These are phyloP conservation scores for Leavenworthia alabamica DNA, from an alignment of 345 rosid genomes.

Conservation along the genomic window DNA sequence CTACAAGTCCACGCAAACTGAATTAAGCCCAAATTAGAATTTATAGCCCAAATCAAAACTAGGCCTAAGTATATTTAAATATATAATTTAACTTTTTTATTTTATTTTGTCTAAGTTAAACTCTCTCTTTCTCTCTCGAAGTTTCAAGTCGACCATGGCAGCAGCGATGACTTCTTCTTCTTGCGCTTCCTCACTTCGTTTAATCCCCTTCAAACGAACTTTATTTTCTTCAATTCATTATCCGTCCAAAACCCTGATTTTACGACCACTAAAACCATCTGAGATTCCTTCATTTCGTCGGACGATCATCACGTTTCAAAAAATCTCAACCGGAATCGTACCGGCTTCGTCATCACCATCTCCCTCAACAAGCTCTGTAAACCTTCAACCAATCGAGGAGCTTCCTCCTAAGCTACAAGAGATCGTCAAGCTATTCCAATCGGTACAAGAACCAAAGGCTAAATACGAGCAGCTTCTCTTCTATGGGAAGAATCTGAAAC, in stretches of 20 bases:
- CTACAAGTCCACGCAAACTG: too few relatives aligned
- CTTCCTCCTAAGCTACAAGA: conserved; percentile 88
- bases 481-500: conserved; percentile 65
- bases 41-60: too few relatives aligned
- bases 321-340: conserved; percentile 23
- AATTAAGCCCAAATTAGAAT: too few relatives aligned
- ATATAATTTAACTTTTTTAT: too few relatives aligned
- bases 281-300: conserved; percentile 24
- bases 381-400: conserved; percentile 64
- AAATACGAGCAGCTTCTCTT: conserved; percentile 84
- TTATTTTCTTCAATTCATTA: not conserved
- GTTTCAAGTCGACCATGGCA: conserved; percentile 22
- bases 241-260: conserved; percentile 36
- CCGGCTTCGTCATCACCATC: conserved; percentile 28
- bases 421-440: conserved; percentile 73
- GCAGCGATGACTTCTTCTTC: conserved; percentile 23
- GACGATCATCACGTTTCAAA: conserved; percentile 42
- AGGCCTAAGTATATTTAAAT: too few relatives aligned
- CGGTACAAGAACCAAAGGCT: conserved; percentile 63
- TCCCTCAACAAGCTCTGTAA: conserved; percentile 33
- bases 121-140: not conserved
- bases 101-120: too few relatives aligned
- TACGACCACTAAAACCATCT: conserved; percentile 14
- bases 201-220: not conserved
- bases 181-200: conserved; percentile 19